phyloP scores from a whole-genome alignment of 1,284 basidiomycete genomes.

The Rhodotorula sp. region DNA sequence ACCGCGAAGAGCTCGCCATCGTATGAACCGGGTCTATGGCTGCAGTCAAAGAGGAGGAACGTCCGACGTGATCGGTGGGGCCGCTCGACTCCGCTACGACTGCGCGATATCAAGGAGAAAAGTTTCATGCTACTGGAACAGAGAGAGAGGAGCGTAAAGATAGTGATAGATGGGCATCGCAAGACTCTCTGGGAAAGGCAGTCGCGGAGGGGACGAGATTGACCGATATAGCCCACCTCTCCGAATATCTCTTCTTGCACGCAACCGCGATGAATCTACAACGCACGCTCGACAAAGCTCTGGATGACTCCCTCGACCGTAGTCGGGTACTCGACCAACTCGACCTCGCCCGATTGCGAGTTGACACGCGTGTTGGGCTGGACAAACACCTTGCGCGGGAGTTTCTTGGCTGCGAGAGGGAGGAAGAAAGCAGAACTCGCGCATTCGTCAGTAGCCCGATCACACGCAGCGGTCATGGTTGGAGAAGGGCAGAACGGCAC shows the following conservation, averaged over 20 bases:
- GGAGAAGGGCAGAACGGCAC: not conserved
- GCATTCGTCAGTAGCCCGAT: no score
- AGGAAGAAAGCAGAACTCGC: no score
- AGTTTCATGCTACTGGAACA: no score
- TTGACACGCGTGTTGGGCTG: constrained; percentile 65
- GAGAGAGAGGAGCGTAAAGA: not conserved
- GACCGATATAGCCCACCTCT: no score
- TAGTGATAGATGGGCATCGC: not conserved
- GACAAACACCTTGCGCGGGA: constrained; percentile 75
- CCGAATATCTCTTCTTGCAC: not conserved
- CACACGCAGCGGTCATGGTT: not conserved
- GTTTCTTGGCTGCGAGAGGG: constrained; percentile 59
- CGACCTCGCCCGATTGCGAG: constrained; percentile 56
- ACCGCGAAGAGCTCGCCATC: constrained; percentile 2
- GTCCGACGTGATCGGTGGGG: not conserved
- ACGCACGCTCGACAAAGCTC: constrained; percentile 69
- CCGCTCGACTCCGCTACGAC: no score
- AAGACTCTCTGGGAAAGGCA: not conserved
- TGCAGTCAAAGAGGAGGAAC: not conserved
- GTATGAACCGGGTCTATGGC: not conserved
- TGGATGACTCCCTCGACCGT: constrained; percentile 69
- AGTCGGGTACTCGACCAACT: constrained; percentile 71
- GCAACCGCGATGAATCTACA: constrained; percentile 46
- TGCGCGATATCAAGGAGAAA: no score
- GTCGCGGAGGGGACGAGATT: not conserved